Percentiles rank a stretch among this genome's conserved stretches.
phyloP scores from a whole-genome alignment of 257 asterid genomes.

The Primulina tabacum region DNA sequence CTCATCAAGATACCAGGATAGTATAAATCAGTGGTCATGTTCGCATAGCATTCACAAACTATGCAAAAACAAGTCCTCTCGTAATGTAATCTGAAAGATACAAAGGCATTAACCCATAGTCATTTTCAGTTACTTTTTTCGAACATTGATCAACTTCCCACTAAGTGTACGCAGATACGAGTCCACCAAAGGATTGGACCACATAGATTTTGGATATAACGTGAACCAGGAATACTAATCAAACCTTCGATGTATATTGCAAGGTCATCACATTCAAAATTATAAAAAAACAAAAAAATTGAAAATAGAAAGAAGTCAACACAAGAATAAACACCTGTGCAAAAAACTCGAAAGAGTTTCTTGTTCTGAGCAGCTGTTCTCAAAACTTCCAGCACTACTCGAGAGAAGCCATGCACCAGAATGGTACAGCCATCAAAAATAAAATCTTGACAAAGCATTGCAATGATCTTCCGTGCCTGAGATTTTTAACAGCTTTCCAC shows the following conservation, averaged over 20 bases:
- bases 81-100: slow-evolving; percentile 1
- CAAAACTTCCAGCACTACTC: slow-evolving; percentile 81
- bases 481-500: slow-evolving; percentile 12
- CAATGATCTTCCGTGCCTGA: slow-evolving; percentile 81
- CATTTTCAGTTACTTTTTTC: not conserved
- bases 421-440: slow-evolving; percentile 90
- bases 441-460: slow-evolving; percentile 87
- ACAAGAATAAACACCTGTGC: slow-evolving; percentile 57
- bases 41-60: not conserved
- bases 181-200: not conserved
- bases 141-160: not conserved
- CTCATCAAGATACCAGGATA: not conserved
- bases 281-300: too few species aligned
- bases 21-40: not conserved
- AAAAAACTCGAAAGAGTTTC: slow-evolving; percentile 73
- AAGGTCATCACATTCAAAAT: not conserved
- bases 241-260: not conserved
- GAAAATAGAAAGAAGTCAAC: not conserved
- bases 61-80: not conserved
- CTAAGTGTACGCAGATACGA: not conserved
- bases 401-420: slow-evolving; percentile 91
- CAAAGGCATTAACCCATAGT: not conserved
- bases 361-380: slow-evolving; percentile 69
- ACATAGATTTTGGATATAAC: not conserved
- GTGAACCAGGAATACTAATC: slow-evolving; percentile 1